Conservation (phyloP, 106 monocot genomes). For the Acanthochlamys bracteata region DNA sequence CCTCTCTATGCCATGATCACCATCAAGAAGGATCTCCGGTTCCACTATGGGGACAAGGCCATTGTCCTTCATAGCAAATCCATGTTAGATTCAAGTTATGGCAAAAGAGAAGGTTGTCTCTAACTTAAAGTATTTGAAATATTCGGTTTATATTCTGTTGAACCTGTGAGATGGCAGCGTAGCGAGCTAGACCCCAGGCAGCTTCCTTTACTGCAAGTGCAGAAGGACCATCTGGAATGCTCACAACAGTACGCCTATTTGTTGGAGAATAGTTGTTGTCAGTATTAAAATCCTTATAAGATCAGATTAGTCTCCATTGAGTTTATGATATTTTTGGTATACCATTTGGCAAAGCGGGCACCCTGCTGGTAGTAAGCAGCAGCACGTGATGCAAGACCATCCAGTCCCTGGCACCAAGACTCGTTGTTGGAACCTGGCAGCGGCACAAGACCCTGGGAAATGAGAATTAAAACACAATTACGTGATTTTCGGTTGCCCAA, state of each 20-base stretch:
- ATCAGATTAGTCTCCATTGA: too few species aligned
- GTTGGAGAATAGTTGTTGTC: conserved; percentile 30
- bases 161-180: conserved; percentile 58
- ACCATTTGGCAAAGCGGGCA: conserved; percentile 96
- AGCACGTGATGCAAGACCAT: conserved; percentile 74
- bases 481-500: too few species aligned
- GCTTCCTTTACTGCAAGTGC: conserved; percentile 64
- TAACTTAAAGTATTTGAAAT: conserved; percentile 31
- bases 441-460: conserved; percentile 75
- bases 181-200: conserved; percentile 59
- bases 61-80: conserved; percentile 34
- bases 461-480: too few species aligned
- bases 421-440: conserved; percentile 81
- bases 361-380: conserved; percentile 88
- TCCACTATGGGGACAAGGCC: conserved; percentile 74
- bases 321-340: too few species aligned
- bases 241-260: conserved; percentile 86
- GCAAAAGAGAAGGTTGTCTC: conserved; percentile 9
- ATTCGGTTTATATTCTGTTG: conserved; percentile 22
- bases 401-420: conserved; percentile 96
- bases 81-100: conserved; percentile 9
- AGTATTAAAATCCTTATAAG: conserved; percentile 30
- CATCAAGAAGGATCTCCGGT: conserved; percentile 71
- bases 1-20: conserved; percentile 69
- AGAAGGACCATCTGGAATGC: conserved; percentile 50